Conservation (phyloP, 805 yeast genomes). For the Naumovozyma castellii region DNA sequence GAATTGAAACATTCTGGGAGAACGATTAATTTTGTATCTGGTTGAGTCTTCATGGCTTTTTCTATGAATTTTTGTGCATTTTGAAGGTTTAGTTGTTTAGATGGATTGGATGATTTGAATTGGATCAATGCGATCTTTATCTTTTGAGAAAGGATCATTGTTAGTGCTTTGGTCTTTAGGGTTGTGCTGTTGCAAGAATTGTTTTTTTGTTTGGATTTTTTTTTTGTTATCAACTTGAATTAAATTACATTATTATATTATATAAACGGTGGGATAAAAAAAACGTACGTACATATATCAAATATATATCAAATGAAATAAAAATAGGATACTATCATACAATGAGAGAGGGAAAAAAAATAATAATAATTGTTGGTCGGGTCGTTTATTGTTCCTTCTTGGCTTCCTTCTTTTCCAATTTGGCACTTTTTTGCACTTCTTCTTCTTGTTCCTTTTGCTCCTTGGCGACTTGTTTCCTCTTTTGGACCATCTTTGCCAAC, state of each 20-base stretch:
- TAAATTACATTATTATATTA: neutral
- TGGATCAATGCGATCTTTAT: conserved; percentile 80
- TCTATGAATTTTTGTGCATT: conserved; percentile 56
- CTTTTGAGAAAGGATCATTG: neutral
- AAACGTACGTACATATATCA: neutral
- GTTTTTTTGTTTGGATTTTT: neutral
- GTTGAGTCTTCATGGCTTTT: conserved; percentile 49
- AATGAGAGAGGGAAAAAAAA: neutral
- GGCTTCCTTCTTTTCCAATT: conserved; percentile 3
- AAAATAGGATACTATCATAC: neutral
- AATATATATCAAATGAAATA: too few species aligned
- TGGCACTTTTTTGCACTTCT: conserved; percentile 10
- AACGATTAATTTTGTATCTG: conserved; percentile 65
- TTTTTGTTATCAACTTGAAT: too few species aligned
- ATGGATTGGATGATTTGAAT: conserved; percentile 57
- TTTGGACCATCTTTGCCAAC: conserved; percentile 16
- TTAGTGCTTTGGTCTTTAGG: neutral
- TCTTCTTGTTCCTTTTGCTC: conserved; percentile 4
- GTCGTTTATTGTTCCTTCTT: too few species aligned
- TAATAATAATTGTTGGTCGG: neutral
- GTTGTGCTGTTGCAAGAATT: too few species aligned
- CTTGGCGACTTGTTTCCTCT: conserved; percentile 19
- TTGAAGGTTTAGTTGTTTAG: conserved; percentile 66
- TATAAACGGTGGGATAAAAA: neutral
- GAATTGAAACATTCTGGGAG: conserved; percentile 96